These are phyloP conservation scores for Metschnikowia orientalis DNA, from an alignment of 805 yeast species.

Conservation along the genomic window DNA sequence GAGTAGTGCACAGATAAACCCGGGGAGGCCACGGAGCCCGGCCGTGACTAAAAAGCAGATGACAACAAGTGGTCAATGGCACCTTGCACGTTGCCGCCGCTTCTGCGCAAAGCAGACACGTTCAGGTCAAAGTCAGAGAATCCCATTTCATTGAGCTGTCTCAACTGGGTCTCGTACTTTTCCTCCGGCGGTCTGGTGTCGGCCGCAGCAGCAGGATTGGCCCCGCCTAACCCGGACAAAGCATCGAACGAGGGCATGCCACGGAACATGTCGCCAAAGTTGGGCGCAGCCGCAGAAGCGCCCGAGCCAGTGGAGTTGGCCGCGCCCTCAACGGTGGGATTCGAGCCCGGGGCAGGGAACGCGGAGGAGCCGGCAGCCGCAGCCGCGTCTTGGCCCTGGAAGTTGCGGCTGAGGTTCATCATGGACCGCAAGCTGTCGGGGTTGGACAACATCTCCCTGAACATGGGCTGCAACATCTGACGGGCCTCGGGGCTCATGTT, in stretches of 20 bases:
- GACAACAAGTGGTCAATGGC: conserved; percentile 79
- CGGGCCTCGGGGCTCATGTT: conserved; percentile 88
- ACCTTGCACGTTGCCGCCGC: conserved; percentile 97
- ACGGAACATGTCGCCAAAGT: conserved; percentile 37
- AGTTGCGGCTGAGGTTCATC: conserved; percentile 67
- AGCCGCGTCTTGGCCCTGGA: conserved; percentile 27
- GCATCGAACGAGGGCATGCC: conserved; percentile 47
- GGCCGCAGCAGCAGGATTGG: conserved; percentile 26
- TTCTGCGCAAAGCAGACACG: conserved; percentile 85
- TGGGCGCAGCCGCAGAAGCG: conserved; percentile 20
- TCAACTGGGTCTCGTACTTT: conserved; percentile 39
- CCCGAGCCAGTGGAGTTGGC: conserved; percentile 9
- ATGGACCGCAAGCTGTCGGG: conserved; percentile 82
- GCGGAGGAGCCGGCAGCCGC: conserved; percentile 18
- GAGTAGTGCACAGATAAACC: too few relatives aligned
- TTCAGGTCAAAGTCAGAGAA: conserved; percentile 90
- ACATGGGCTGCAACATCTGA: conserved; percentile 76
- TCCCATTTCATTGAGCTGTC: conserved; percentile 48
- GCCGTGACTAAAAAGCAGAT: conserved; percentile 4
- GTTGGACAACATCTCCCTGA: conserved; percentile 65
- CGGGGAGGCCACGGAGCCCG: too few relatives aligned
- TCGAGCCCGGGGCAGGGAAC: conserved; percentile 38
- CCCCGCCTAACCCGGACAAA: conserved; percentile 32
- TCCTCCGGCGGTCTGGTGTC: conserved; percentile 46
- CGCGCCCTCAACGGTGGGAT: conserved; percentile 28